Evolutionary conservation across 495 filamentous ascomycete species (phyloP).

Genomic region (Penicillium parvum): DNA sequence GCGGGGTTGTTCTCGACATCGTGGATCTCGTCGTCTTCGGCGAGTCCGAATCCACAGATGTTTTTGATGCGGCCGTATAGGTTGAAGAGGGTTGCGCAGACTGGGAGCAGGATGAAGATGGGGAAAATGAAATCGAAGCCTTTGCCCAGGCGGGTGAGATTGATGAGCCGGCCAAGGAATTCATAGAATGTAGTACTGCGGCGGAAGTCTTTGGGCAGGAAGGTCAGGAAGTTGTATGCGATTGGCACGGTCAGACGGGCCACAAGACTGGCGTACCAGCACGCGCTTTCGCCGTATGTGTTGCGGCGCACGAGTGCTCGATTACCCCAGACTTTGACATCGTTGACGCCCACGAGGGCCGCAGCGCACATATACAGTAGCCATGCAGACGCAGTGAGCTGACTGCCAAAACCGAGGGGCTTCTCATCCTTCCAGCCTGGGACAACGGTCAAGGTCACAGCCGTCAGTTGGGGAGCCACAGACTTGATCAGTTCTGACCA

Average conservation of each 20-base stretch:
- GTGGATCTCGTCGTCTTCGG: constrained; percentile 67
- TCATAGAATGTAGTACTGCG: constrained; percentile 72
- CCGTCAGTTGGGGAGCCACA: constrained; percentile 66
- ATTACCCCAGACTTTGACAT: constrained; percentile 93
- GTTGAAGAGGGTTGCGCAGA: constrained; percentile 78
- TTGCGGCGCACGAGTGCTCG: constrained; percentile 84
- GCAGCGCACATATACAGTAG: constrained; percentile 89
- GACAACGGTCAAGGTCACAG: constrained; percentile 80
- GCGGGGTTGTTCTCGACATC: constrained; percentile 59
- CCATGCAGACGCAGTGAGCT: constrained; percentile 80
- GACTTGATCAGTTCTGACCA: constrained; percentile 90
- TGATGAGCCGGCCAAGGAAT: constrained; percentile 80
- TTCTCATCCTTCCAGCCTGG: constrained; percentile 67
- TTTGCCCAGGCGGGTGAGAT: constrained; percentile 75
- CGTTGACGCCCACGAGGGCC: constrained; percentile 76
- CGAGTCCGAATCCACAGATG: constrained; percentile 70
- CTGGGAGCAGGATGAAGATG: constrained; percentile 75
- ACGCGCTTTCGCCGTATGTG: constrained; percentile 85
- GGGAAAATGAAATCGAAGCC: constrained; percentile 89
- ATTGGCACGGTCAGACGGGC: constrained; percentile 87
- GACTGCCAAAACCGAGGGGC: constrained; percentile 75
- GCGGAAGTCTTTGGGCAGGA: constrained; percentile 65
- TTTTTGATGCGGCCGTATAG: constrained; percentile 78
- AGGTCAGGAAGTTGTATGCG: constrained; percentile 92
- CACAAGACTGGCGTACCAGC: constrained; percentile 90